Evolutionary conservation across 2,329 filamentous ascomycete species (phyloP), one percentile per base, ranked within the genome.

Genomic region (Xylariaceae sp.): DNA sequence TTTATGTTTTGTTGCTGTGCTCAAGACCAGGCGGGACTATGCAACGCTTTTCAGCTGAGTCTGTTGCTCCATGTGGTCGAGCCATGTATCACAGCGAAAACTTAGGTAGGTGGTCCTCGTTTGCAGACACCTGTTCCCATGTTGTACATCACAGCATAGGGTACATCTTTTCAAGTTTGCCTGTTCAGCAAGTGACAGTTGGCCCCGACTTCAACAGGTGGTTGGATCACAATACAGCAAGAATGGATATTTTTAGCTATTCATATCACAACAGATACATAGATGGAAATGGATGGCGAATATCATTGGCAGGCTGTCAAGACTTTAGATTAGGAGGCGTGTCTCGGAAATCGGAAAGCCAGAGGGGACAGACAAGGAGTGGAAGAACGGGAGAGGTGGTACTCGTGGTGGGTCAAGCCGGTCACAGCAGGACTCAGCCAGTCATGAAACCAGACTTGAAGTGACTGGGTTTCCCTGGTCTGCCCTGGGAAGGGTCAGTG

Each of bases 401-500:
- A 45, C 17, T 14, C n/a, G 26, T 31, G 19, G 33, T 45, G 39
- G 24, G 50, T 45, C 12, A 12, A 23, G 52, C 48, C 47, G 47
- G 47, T 52, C 46, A 56, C 52, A 48, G 24, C 45, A 19, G 29
- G 41, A 16, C 46, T 23, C 33, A 54, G 44, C 67, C 62, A 66
- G 62, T 69, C 55, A 68, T 69, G 69, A 71, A 71, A 71, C 69
- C 49, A 65, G 61, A 64, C 62, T 58, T 62, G 60, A 58, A 29
- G 39, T 46, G 47, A 43, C 51, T 28, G 34, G 46, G 46, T n/a
- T 33, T 33, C 33, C 17, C 28, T n/a, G n/a, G n/a, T n/a, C n/a
- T n/a, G n/a, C 45, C 23, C 23, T 14, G 23, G 29, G 6, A 36
- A 31, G 31, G 40, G 49, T 24, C 31, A 33, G 51, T 66, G 65